phyloP scores from a whole-genome alignment of 2,329 filamentous ascomycete species.

The Hortaea sp. region DNA sequence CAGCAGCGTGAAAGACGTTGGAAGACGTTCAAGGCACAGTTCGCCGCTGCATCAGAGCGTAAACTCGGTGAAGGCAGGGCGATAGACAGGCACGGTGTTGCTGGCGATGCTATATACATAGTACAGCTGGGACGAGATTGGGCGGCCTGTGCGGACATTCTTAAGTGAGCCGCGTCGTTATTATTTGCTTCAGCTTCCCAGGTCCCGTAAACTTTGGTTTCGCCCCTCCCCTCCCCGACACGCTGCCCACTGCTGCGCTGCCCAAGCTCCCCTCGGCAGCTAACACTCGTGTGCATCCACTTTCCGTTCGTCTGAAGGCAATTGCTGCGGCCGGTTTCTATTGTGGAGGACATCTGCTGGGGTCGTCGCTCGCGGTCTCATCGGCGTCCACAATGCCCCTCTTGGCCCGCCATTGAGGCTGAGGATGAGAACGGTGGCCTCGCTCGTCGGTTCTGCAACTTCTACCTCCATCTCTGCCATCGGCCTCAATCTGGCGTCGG shows the following conservation, averaged over 20 bases:
- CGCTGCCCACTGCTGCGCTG: not conserved
- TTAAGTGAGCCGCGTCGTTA: not conserved
- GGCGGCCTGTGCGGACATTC: not conserved
- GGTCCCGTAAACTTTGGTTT: not conserved
- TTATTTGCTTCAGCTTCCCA: not conserved
- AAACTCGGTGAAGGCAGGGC: not conserved
- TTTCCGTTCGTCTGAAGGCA: too few species aligned
- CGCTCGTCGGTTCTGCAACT: conserved; percentile 52
- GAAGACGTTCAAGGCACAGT: conserved; percentile 7
- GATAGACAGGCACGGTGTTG: not conserved
- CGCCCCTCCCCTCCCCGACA: not conserved
- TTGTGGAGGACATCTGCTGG: too few species aligned
- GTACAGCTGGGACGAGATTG: not conserved
- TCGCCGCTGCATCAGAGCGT: conserved; percentile 10
- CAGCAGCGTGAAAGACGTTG: conserved; percentile 1
- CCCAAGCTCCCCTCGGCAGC: not conserved
- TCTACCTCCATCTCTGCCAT: conserved; percentile 49
- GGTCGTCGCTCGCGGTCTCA: too few species aligned
- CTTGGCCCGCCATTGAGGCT: not conserved
- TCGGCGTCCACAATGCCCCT: not conserved
- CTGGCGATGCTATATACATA: not conserved
- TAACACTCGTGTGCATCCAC: not conserved
- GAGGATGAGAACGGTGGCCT: conserved; percentile 12
- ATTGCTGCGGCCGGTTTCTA: too few species aligned
- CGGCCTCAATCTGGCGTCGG: conserved; percentile 30